phyloP scores from a whole-genome alignment of 2,329 filamentous ascomycete species.

The Ascocoryne sarcoides region DNA sequence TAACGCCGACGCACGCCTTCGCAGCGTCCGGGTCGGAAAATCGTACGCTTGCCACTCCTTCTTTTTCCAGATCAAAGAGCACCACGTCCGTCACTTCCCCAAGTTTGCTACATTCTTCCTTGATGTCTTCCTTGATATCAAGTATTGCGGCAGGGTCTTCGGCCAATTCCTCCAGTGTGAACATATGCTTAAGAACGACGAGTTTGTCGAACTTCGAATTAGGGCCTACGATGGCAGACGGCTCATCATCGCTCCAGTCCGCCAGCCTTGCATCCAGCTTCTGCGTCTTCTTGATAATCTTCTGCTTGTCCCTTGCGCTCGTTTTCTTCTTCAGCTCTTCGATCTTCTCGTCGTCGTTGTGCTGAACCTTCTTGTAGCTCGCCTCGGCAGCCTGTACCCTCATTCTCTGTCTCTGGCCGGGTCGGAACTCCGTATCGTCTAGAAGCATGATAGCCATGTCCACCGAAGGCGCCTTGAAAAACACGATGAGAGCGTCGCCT shows the following conservation, averaged over 20 bases:
- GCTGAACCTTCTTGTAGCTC: constrained; percentile 83
- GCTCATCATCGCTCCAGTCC: constrained; percentile 91
- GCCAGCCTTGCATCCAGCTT: constrained; percentile 86
- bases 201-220: constrained; percentile 62
- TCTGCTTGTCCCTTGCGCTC: constrained; percentile 66
- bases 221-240: constrained; percentile 47
- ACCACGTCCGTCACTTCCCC: constrained; percentile 87
- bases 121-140: constrained; percentile 91
- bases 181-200: constrained; percentile 88
- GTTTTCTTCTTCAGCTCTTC: constrained; percentile 39
- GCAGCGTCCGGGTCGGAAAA: constrained; percentile 68
- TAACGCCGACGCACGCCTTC: constrained; percentile 59
- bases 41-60: constrained; percentile 77
- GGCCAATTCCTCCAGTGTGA: constrained; percentile 75
- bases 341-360: constrained; percentile 37
- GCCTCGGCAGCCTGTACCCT: constrained; percentile 76
- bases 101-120: constrained; percentile 79
- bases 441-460: constrained; percentile 72
- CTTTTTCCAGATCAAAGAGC: constrained; percentile 76
- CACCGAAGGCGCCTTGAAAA: constrained; percentile 93
- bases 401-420: constrained; percentile 53
- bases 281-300: constrained; percentile 85
- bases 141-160: constrained; percentile 75
- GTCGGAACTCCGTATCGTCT: constrained; percentile 74
- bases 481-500: constrained; percentile 86